Conservation (phyloP, 441 rosid genomes). For the Cnidoscolus chayamansa region DNA sequence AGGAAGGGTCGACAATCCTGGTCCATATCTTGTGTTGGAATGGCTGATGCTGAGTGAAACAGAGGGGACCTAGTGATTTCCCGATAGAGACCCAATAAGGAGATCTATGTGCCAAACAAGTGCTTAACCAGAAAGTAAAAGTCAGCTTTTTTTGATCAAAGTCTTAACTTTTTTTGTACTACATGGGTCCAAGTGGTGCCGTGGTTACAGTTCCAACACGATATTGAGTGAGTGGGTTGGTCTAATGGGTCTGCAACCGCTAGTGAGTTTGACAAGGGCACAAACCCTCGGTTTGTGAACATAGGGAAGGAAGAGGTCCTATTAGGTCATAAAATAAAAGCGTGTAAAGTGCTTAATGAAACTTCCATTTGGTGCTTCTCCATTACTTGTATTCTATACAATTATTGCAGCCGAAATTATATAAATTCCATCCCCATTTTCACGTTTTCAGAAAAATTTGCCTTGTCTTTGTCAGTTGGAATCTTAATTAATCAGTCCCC, state of each 20-base stretch:
- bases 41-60: not conserved
- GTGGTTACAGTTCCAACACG: slow-evolving; percentile 10
- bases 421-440: not conserved
- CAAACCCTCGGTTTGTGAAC: slow-evolving; percentile 9
- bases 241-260: not conserved
- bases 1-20: no score
- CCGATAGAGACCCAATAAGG: not conserved
- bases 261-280: not conserved
- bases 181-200: slow-evolving; percentile 18
- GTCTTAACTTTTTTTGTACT: slow-evolving; percentile 14
- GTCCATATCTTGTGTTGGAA: not conserved
- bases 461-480: not conserved
- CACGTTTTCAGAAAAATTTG: not conserved
- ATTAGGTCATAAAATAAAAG: not conserved
- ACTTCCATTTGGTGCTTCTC: not conserved
- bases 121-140: not conserved
- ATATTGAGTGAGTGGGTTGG: slow-evolving; percentile 24
- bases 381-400: not conserved
- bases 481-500: not conserved
- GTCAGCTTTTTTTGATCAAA: slow-evolving; percentile 10
- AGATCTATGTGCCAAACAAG: not conserved
- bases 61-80: not conserved
- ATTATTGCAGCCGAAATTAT: not conserved
- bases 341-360: slow-evolving; percentile 14
- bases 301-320: not conserved